Evolutionary conservation across 1,139 yeast genomes (phyloP).

Genomic region (Pichia inconspicua): DNA sequence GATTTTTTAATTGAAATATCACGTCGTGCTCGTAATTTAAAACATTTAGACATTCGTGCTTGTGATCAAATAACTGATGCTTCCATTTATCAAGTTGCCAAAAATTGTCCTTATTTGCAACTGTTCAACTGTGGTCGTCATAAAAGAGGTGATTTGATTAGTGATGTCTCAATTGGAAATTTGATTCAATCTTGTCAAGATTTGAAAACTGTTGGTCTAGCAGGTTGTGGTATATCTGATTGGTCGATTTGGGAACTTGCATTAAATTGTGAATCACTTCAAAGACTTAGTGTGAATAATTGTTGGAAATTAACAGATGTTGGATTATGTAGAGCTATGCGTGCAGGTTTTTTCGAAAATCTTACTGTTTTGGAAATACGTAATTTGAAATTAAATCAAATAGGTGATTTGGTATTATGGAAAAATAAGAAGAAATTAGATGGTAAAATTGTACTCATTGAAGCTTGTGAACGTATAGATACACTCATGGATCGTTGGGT

Average conservation of each 20-base stretch:
- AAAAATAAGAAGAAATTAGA: slow-evolving; percentile 52
- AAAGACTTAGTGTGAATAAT: slow-evolving; percentile 70
- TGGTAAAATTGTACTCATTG: slow-evolving; percentile 47
- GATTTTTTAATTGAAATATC: slow-evolving; percentile 45
- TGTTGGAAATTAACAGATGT: slow-evolving; percentile 60
- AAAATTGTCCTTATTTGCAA: slow-evolving; percentile 47
- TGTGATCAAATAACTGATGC: slow-evolving; percentile 73
- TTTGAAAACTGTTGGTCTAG: slow-evolving; percentile 65
- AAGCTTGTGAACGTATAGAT: slow-evolving; percentile 68
- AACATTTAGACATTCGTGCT: slow-evolving; percentile 70
- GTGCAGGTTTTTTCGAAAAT: slow-evolving; percentile 45
- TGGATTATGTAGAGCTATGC: slow-evolving; percentile 57
- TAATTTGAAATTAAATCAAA: slow-evolving; percentile 50
- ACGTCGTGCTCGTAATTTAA: slow-evolving; percentile 49
- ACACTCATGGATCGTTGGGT: slow-evolving; percentile 36
- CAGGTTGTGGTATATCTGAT: slow-evolving; percentile 81
- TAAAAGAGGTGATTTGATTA: slow-evolving; percentile 54
- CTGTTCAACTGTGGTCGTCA: slow-evolving; percentile 77
- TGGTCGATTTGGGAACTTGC: slow-evolving; percentile 77
- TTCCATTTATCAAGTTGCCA: slow-evolving; percentile 61
- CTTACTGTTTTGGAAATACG: slow-evolving; percentile 74
- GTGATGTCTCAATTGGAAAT: slow-evolving; percentile 59
- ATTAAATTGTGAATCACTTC: slow-evolving; percentile 41
- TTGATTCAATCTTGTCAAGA: slow-evolving; percentile 49
- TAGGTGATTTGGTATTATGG: slow-evolving; percentile 60